Evolutionary conservation across 192 early-diverging fungal species (phyloP).

Genomic region (Coemansia sp.): DNA sequence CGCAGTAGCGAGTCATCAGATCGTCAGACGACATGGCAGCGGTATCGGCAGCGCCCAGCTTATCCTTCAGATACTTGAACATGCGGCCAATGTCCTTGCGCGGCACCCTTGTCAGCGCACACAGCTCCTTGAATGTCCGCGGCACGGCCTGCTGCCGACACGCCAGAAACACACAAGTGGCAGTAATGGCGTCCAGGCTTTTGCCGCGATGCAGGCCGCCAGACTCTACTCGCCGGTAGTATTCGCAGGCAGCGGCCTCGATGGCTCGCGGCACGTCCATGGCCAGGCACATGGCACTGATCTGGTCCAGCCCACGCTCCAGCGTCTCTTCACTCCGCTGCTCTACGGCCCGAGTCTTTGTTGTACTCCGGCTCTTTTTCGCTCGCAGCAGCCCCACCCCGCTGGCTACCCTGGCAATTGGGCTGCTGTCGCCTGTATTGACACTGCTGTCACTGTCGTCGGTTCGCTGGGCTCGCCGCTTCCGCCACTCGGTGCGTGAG

Average conservation of each 20-base stretch:
- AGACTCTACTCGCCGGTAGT: slow-evolving; percentile 86
- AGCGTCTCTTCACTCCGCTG: slow-evolving; percentile 77
- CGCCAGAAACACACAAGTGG: slow-evolving; percentile 92
- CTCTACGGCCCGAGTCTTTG: slow-evolving; percentile 60
- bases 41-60: slow-evolving; percentile 60
- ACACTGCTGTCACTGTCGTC: slow-evolving; percentile 90
- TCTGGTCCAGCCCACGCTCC: slow-evolving; percentile 75
- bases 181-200: slow-evolving; percentile 79
- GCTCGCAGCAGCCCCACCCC: slow-evolving; percentile 8
- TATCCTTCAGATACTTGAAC: slow-evolving; percentile 57
- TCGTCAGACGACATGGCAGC: slow-evolving; percentile 71
- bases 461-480: slow-evolving; percentile 51
- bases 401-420: background rate
- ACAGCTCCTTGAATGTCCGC: slow-evolving; percentile 95
- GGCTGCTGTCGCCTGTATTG: slow-evolving; percentile 6
- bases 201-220: slow-evolving; percentile 83
- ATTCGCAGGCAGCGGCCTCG: slow-evolving; percentile 79
- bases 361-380: slow-evolving; percentile 20
- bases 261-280: slow-evolving; percentile 79
- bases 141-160: slow-evolving; percentile 83
- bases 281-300: slow-evolving; percentile 76
- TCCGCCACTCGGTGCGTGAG: slow-evolving; percentile 89
- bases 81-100: slow-evolving; percentile 94
- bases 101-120: slow-evolving; percentile 83
- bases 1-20: slow-evolving; percentile 81